Base-by-base conservation (phyloP, 805 yeast genomes). In the Candida palmyrensis region DNA sequence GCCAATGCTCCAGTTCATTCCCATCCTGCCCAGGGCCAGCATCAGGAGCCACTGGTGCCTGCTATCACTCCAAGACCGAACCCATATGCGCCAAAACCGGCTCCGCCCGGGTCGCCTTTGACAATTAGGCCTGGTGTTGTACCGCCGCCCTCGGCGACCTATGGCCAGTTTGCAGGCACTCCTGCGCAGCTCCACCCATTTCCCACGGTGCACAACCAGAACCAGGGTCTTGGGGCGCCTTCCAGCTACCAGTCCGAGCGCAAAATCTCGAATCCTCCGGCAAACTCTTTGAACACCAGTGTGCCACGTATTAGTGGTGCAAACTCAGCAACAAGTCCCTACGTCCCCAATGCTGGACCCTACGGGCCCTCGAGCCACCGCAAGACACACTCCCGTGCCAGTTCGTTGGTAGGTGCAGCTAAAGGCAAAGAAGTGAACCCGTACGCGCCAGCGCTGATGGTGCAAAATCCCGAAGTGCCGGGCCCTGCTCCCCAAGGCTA, bases 291-390 rank as follows among this genome's bases (percentile, higher is more conserved):
- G 30, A 58, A 58, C 33, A 56, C 62, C 2, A 50, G 48, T 32
- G 45, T 57, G 6, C 35, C 51, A 8, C 43, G 48, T 31, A 30
- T 33, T 5, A 37, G 43, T 14, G 52, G 52, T 6, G 37, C 46
- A 18, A 42, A 45, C 27, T 43, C 59, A 17, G 41, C 51, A 20
- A 35, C 50, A 14, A 62, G 68, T 36, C 70, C 71, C 2, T 66
- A 66, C 40, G 64, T 66, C 8, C 72, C 72, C 1, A 53, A 55
- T 29, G 51, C 66, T 8, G 72, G 72, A 6, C 72, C 70, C 3
- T 66, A 66, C 37, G 71, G 64, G 6, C 72, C 72, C 4, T 48
- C 50, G 25, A 46, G 41, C 20, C 58, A 57, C 40, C 45, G 48
- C 23, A 53, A 56, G 30, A 50, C 60, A 0, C 70, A 64, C 38